Evolutionary conservation across 73 alveolate species (phyloP).

Genomic region (Durusdinium trenchii): DNA sequence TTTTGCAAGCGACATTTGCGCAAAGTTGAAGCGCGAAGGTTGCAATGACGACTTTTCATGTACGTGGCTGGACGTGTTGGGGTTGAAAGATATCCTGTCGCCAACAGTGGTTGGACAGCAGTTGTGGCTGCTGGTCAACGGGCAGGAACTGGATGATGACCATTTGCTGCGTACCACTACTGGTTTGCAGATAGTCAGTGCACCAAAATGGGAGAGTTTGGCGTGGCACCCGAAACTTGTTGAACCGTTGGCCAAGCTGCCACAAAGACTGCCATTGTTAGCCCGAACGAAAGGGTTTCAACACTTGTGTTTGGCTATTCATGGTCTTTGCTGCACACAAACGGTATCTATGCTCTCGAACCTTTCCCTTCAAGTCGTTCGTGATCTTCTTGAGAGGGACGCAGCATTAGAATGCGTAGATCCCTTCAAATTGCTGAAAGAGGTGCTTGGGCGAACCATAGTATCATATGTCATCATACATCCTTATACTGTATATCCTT

Average conservation of each 20-base stretch:
- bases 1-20: neutral
- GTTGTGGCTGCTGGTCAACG: neutral
- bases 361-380: no score
- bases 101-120: neutral
- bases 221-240: conserved; percentile 4
- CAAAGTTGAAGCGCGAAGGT: neutral
- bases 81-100: neutral
- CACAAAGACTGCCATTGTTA: neutral
- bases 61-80: conserved; percentile 1
- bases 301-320: conserved; percentile 18
- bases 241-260: neutral
- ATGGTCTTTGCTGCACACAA: conserved; percentile 10
- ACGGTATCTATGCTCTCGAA: no score
- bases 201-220: neutral
- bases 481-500: no score
- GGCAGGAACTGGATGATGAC: conserved; percentile 1
- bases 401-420: no score
- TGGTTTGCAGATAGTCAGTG: conserved; percentile 2
- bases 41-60: no score
- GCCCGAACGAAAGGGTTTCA: neutral
- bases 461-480: no score
- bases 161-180: conserved; percentile 31
- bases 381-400: no score
- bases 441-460: no score
- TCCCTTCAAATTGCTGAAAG: no score